Percentiles rank a stretch among this genome's conserved stretches.
These are phyloP conservation scores for Alloteropsis semialata DNA, from an alignment of 176 grass and related monocot species.

Conservation along the genomic window DNA sequence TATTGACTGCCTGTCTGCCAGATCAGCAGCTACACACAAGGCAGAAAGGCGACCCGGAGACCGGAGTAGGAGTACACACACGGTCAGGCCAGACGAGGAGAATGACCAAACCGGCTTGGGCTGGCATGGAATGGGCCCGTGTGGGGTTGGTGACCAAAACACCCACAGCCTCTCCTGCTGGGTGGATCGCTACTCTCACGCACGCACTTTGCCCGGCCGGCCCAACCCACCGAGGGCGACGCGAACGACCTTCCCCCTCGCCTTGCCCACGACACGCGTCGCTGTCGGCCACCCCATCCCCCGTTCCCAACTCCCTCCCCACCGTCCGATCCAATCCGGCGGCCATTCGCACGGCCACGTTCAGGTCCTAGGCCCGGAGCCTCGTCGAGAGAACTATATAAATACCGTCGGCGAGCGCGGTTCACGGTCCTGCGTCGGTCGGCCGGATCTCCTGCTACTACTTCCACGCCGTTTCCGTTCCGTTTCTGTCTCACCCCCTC, in stretches of 20 bases:
- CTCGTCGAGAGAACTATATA: background rate
- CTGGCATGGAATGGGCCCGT: background rate
- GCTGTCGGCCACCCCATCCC: background rate
- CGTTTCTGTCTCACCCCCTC: background rate
- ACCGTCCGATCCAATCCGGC: constrained; percentile 13
- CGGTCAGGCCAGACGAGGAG: background rate
- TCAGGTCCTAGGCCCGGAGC: background rate
- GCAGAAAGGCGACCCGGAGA: no score
- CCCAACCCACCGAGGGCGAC: background rate
- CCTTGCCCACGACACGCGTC: background rate
- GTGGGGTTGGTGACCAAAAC: background rate
- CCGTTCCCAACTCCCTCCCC: background rate
- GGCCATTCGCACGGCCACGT: background rate
- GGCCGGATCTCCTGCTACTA: background rate
- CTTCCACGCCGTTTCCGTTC: background rate
- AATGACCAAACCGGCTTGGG: background rate
- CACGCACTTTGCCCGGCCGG: background rate
- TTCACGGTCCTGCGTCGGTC: background rate
- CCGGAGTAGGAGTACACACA: no score
- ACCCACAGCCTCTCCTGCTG: no score
- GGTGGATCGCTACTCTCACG: no score
- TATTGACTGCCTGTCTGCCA: no score
- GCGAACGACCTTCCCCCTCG: background rate
- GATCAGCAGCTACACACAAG: no score
- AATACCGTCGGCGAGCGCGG: background rate